Evolutionary conservation across 225 moss, liverwort and hornwort species (phyloP).

Genomic region (Sphagnum tenellum): DNA sequence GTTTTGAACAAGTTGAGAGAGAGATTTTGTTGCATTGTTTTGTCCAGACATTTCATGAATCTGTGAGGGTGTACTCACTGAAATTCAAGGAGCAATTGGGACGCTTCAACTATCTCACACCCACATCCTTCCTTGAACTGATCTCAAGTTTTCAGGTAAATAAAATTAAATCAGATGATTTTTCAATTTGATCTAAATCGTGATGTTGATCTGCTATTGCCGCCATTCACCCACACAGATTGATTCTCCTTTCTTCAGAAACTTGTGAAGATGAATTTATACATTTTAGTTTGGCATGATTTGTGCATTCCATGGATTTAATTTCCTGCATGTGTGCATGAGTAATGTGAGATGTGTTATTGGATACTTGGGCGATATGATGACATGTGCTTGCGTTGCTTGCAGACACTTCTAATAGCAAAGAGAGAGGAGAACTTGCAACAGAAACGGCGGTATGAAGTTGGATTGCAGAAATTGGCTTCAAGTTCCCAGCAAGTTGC

Average conservation of each 20-base stretch:
- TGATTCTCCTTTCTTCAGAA: too few relatives aligned
- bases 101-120: slow-evolving; percentile 70
- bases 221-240: too few relatives aligned
- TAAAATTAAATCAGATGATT: not conserved
- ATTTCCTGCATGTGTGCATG: too few relatives aligned
- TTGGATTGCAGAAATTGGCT: slow-evolving; percentile 77
- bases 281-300: too few relatives aligned
- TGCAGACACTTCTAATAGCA: slow-evolving; percentile 44
- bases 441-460: slow-evolving; percentile 72
- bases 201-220: too few relatives aligned
- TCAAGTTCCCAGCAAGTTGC: slow-evolving; percentile 84
- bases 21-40: not conserved
- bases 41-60: slow-evolving; percentile 72
- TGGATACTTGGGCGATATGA: not conserved
- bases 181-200: too few relatives aligned
- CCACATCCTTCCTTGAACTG: slow-evolving; percentile 84
- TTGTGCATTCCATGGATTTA: too few relatives aligned
- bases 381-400: too few relatives aligned
- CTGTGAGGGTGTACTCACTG: slow-evolving; percentile 41
- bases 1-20: too few relatives aligned
- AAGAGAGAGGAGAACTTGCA: slow-evolving; percentile 55
- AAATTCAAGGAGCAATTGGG: slow-evolving; percentile 65
- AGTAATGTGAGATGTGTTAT: not conserved
- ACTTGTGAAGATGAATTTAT: too few relatives aligned
- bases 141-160: slow-evolving; percentile 75